Evolutionary conservation across 768 basidiomycete genomes (phyloP).

Genomic region (Cyathus striatus): DNA sequence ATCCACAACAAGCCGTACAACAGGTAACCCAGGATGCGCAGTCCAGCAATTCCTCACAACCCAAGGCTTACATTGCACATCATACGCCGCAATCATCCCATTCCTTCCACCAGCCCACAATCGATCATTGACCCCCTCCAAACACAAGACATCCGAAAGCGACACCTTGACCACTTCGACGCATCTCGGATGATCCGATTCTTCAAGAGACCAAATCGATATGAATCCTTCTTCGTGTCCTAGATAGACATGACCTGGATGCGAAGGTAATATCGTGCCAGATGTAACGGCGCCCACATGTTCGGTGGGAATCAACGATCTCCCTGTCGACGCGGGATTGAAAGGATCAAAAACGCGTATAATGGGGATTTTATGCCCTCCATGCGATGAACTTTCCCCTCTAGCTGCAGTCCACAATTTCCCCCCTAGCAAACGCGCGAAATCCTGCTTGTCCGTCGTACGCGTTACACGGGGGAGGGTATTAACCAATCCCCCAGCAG

Average conservation of each 20-base stretch:
- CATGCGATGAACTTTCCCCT: slow-evolving; percentile 42
- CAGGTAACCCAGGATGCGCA: slow-evolving; percentile 67
- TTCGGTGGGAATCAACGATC: slow-evolving; percentile 56
- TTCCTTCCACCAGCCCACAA: slow-evolving; percentile 87
- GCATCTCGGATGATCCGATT: slow-evolving; percentile 56
- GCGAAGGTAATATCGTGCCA: slow-evolving; percentile 68
- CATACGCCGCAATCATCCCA: slow-evolving; percentile 80
- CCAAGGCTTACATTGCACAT: slow-evolving; percentile 75
- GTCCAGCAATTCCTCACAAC: slow-evolving; percentile 82
- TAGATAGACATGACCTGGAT: slow-evolving; percentile 66
- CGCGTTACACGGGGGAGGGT: slow-evolving; percentile 57
- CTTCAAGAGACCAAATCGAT: slow-evolving; percentile 68
- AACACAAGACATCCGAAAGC: slow-evolving; percentile 71
- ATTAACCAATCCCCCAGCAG: slow-evolving; percentile 36
- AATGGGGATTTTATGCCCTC: slow-evolving; percentile 53
- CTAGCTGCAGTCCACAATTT: slow-evolving; percentile 81
- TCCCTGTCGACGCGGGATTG: slow-evolving; percentile 48
- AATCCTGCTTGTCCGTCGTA: slow-evolving; percentile 78
- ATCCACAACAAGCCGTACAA: slow-evolving; percentile 64
- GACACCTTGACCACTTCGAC: slow-evolving; percentile 77
- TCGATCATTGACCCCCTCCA: slow-evolving; percentile 79
- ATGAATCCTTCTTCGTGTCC: slow-evolving; percentile 92
- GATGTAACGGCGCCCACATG: slow-evolving; percentile 80
- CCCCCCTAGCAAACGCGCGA: slow-evolving; percentile 67
- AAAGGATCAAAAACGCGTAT: slow-evolving; percentile 80